Percentiles rank a stretch among this genome's conserved stretches.
phyloP scores from a whole-genome alignment of 2,329 filamentous ascomycete species.

The Beauveria sp. region DNA sequence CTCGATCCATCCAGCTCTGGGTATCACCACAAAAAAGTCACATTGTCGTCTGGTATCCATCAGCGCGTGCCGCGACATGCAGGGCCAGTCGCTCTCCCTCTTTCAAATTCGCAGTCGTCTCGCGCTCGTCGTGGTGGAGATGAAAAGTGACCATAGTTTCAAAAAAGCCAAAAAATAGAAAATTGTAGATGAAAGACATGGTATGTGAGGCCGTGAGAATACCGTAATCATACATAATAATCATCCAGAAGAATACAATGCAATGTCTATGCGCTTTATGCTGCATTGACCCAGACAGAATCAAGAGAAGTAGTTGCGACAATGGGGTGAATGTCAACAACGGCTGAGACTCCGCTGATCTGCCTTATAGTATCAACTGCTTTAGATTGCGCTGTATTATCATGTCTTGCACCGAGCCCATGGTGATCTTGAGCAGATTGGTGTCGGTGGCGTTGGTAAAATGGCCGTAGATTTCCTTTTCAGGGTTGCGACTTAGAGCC shows the following conservation, averaged over 20 bases:
- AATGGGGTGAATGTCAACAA: neutral
- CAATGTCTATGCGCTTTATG: neutral
- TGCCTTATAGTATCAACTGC: constrained; percentile 59
- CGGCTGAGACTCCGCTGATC: neutral
- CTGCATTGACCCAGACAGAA: neutral
- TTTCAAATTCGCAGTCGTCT: neutral
- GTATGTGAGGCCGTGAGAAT: constrained; percentile 10
- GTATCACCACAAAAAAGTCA: constrained; percentile 7
- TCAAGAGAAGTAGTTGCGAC: neutral
- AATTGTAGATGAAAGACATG: neutral
- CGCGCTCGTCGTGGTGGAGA: neutral
- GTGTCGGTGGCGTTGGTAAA: constrained; percentile 59
- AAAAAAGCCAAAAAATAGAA: neutral
- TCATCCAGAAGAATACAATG: constrained; percentile 2
- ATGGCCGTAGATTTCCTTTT: constrained; percentile 57
- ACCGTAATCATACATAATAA: constrained; percentile 10
- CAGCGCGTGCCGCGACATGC: neutral
- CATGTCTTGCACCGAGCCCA: constrained; percentile 82
- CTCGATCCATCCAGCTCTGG: neutral
- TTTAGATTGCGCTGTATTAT: constrained; percentile 79
- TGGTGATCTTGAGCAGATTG: constrained; percentile 76
- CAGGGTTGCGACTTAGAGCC: constrained; percentile 62
- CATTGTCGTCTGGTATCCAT: neutral
- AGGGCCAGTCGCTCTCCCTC: neutral
- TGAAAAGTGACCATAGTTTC: neutral